Evolutionary conservation across 2,329 filamentous ascomycete genomes (phyloP).

Genomic region (Alternaria conjuncta): DNA sequence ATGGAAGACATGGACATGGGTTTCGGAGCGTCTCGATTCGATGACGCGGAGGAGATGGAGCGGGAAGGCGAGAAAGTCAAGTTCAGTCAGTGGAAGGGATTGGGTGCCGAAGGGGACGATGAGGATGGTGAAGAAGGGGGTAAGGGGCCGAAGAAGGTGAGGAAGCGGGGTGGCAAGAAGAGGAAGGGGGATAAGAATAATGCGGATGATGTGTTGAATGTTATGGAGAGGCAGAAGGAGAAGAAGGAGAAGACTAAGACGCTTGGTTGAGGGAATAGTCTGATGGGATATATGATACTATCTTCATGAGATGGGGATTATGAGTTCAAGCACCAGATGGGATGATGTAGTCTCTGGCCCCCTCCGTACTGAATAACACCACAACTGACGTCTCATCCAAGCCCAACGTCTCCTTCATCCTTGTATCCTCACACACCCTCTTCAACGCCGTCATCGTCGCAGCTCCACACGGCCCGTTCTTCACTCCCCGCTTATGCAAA

Average conservation of each 20-base stretch:
- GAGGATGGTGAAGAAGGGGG: conserved; percentile 53
- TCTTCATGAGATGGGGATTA: not conserved
- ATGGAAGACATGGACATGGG: conserved; percentile 92
- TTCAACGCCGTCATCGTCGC: conserved; percentile 65
- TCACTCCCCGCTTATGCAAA: conserved; percentile 56
- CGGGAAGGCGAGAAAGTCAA: conserved; percentile 65
- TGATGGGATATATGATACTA: not conserved
- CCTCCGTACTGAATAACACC: conserved; percentile 72
- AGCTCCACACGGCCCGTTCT: conserved; percentile 68
- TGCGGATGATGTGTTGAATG: conserved; percentile 78
- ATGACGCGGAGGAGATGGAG: conserved; percentile 86
- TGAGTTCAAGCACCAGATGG: not conserved
- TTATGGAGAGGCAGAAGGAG: conserved; percentile 68
- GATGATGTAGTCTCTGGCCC: conserved; percentile 46
- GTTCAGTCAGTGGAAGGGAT: conserved; percentile 67
- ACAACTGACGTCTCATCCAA: conserved; percentile 62
- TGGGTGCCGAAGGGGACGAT: conserved; percentile 61
- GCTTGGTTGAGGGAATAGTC: conserved; percentile 1
- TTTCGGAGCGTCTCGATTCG: conserved; percentile 86
- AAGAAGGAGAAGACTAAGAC: conserved; percentile 43
- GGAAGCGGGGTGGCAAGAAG: conserved; percentile 76
- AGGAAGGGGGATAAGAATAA: conserved; percentile 80
- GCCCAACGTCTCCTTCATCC: conserved; percentile 42
- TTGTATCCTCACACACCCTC: conserved; percentile 50
- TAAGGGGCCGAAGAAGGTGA: conserved; percentile 63